A percentile compares a stretch with the other conserved stretches of the same genome.
These are phyloP conservation scores for Physocladia obscura DNA, from an alignment of 192 early-diverging fungal genomes.

Conservation along the genomic window DNA sequence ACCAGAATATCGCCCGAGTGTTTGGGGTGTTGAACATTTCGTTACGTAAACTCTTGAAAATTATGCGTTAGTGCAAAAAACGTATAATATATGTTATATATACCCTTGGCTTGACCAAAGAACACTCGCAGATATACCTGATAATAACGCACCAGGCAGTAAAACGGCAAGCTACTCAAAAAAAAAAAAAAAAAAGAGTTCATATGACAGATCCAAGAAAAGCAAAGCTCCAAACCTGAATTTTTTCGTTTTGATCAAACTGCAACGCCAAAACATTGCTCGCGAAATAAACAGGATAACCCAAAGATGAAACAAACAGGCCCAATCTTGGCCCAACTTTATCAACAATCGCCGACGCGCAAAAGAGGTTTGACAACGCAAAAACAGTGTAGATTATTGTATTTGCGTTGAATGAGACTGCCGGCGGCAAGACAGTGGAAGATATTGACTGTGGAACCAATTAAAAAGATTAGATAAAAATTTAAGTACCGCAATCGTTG, in stretches of 20 bases:
- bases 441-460: constrained; percentile 15
- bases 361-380: constrained; percentile 22
- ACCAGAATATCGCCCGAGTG: constrained; percentile 24
- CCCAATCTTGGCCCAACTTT: neutral
- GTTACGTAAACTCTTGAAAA: constrained; percentile 11
- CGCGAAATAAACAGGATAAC: constrained; percentile 5
- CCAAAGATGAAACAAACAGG: constrained; percentile 14
- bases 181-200: neutral
- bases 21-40: constrained; percentile 11
- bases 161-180: constrained; percentile 5
- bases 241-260: neutral
- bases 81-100: neutral
- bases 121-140: constrained; percentile 21
- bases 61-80: neutral
- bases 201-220: neutral
- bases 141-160: constrained; percentile 19
- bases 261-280: constrained; percentile 7
- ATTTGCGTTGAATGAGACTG: constrained; percentile 1
- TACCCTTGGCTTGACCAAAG: constrained; percentile 10
- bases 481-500: neutral
- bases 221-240: neutral
- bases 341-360: constrained; percentile 22
- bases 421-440: constrained; percentile 14
- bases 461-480: too few species aligned
- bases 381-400: constrained; percentile 22